Evolutionary conservation across 73 alveolate species (phyloP).

Genomic region (Paramecium octaurelia): DNA sequence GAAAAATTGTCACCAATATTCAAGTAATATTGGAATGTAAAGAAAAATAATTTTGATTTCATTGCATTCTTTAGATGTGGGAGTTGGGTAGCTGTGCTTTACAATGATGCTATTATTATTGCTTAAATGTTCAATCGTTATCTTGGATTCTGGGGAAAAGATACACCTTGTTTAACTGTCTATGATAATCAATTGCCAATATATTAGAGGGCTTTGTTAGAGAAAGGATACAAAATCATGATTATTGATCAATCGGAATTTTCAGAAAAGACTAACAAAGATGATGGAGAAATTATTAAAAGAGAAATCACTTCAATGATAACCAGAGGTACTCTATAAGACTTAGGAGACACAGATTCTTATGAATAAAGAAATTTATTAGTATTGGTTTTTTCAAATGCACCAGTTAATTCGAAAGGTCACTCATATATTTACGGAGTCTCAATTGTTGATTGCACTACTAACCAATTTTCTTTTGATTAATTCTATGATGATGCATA

Average conservation of each 20-base stretch:
- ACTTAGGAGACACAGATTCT: conserved; percentile 17
- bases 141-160: conserved; percentile 75
- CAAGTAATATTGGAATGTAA: conserved; percentile 79
- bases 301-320: conserved; percentile 76
- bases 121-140: conserved; percentile 67
- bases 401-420: background rate
- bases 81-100: conserved; percentile 76
- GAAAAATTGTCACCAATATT: conserved; percentile 75
- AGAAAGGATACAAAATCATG: conserved; percentile 72
- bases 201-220: conserved; percentile 64
- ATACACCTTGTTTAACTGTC: conserved; percentile 67
- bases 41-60: conserved; percentile 68
- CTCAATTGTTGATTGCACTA: conserved; percentile 70
- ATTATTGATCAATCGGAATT: conserved; percentile 76
- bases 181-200: conserved; percentile 67
- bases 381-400: conserved; percentile 7
- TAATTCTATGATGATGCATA: conserved; percentile 53
- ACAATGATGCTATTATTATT: conserved; percentile 79
- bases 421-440: conserved; percentile 68
- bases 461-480: conserved; percentile 69
- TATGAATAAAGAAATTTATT: conserved; percentile 71
- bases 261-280: conserved; percentile 58
- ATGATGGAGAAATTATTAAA: conserved; percentile 37
- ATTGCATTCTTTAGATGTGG: conserved; percentile 83
- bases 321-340: conserved; percentile 67